Evolutionary conservation across 371 early-diverging fungal species (phyloP).

Genomic region (Apophysomyces variabilis): DNA sequence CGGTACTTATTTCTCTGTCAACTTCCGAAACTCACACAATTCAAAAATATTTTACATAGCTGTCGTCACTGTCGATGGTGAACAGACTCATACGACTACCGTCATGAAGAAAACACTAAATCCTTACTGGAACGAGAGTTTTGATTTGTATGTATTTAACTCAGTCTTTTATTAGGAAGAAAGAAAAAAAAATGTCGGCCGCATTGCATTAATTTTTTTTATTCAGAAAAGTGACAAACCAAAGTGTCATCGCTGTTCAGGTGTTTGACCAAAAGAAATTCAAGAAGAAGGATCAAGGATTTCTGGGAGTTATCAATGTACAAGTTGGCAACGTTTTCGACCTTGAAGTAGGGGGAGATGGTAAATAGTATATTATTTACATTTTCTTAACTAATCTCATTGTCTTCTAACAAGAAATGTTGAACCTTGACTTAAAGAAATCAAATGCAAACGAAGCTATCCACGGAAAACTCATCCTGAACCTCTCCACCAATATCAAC

Average conservation of each 20-base stretch:
- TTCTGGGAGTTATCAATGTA: constrained; percentile 92
- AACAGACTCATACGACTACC: constrained; percentile 81
- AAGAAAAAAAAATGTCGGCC: background rate
- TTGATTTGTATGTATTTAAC: constrained; percentile 58
- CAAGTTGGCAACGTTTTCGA: constrained; percentile 83
- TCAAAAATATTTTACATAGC: constrained; percentile 40
- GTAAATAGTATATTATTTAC: constrained; percentile 36
- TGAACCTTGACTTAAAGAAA: constrained; percentile 86
- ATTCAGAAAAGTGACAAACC: constrained; percentile 69
- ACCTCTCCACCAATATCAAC: constrained; percentile 68
- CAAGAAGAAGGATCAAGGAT: constrained; percentile 94
- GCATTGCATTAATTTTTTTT: background rate
- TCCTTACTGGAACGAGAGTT: constrained; percentile 85
- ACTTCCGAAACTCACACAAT: constrained; percentile 1
- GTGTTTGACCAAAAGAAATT: constrained; percentile 97
- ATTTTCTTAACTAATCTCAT: background rate
- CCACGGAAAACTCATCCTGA: constrained; percentile 84
- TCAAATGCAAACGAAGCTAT: constrained; percentile 79
- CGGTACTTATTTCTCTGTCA: constrained; percentile 59
- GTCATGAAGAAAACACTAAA: constrained; percentile 78
- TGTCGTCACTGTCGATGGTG: constrained; percentile 89
- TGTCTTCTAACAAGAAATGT: constrained; percentile 67
- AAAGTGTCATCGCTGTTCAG: constrained; percentile 88
- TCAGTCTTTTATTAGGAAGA: background rate
- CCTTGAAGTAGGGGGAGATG: constrained; percentile 70